Base-by-base conservation (phyloP, 768 basidiomycete genomes). In the Rubroboletus pulcherrimus region DNA sequence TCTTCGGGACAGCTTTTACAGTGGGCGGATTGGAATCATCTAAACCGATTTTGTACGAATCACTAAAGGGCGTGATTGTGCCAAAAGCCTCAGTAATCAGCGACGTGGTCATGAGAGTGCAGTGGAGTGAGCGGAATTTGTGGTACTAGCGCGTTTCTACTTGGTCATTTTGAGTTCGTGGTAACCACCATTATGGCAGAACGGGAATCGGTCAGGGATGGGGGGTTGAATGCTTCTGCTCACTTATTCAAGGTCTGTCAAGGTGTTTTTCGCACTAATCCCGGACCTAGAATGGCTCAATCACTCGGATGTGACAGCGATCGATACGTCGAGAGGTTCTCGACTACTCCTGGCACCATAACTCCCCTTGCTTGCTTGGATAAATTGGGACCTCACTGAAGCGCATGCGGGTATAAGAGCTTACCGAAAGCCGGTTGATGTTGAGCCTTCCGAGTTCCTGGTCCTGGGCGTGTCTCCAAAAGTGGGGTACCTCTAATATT, bases 1-100 rank as follows among this genome's bases (percentile, higher is more conserved):
- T 35, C 48, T 58, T 51, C 6, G 19, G 37, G 15, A 58, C 21
- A 24, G 56, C 49, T 43, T 58, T 52, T 37, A 53, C 19, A 10
- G 34, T 15, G 15, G 39, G 49, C 3, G 29, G 45, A 7, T 31
- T 7, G 33, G 45, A 47, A 52, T 33, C 8, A 15, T 35, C 31
- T 29, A 50, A 26, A 21, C 48, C 57, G 6, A 51, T 31, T 26
- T 56, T 56, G 39, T 7, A 31, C 14, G 46, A 37, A 34, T 19
- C 37, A n/a, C 7, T 19, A 37, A 21, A 38, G 14, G 49, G 49
- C 5, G 39, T 33, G 26, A 58, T 41, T 11, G 57, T 58, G 15
- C 49, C 49, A 33, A 58, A 52, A 26, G n/a, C 49, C 9, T 33
- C 47, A 10, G 30, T 33, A 15, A 17, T 7, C 1, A 44, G 41